Evolutionary conservation across 306 rosid species (phyloP).

Genomic region (Neltuma alba): DNA sequence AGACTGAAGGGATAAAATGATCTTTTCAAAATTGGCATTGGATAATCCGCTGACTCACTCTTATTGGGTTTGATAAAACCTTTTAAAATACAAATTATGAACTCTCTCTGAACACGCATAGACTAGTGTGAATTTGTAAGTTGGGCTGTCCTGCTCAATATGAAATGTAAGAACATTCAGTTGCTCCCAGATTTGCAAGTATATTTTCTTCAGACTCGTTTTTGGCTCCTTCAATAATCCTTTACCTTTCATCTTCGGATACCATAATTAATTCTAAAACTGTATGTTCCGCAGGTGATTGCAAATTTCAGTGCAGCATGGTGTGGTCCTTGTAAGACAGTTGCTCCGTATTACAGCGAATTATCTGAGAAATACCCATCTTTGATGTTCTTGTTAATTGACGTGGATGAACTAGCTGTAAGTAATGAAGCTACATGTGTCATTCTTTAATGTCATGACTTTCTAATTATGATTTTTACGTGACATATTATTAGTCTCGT

Average conservation of each 20-base stretch:
- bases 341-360: constrained; percentile 74
- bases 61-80: too few species aligned
- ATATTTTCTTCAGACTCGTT: constrained; percentile 1
- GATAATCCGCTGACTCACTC: too few species aligned
- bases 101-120: neutral
- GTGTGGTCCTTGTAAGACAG: constrained; percentile 94
- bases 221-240: neutral
- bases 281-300: constrained; percentile 68
- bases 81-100: too few species aligned
- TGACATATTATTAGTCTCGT: too few species aligned
- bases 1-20: too few species aligned
- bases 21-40: too few species aligned
- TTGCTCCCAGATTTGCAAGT: constrained; percentile 18
- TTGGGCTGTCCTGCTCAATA: neutral
- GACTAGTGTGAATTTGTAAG: neutral
- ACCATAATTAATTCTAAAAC: too few species aligned
- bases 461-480: neutral
- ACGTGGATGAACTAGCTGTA: constrained; percentile 91
- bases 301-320: constrained; percentile 96
- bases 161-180: constrained; percentile 11
- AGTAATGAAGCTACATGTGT: constrained; percentile 38
- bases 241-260: constrained; percentile 3
- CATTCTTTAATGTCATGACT: constrained; percentile 9
- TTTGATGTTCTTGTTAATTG: constrained; percentile 76
- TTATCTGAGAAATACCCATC: too few species aligned